Percentiles rank a stretch among this genome's conserved stretches.
These are phyloP conservation scores for Salvia sclarea DNA, from an alignment of 305 asterid genomes.

Conservation along the genomic window DNA sequence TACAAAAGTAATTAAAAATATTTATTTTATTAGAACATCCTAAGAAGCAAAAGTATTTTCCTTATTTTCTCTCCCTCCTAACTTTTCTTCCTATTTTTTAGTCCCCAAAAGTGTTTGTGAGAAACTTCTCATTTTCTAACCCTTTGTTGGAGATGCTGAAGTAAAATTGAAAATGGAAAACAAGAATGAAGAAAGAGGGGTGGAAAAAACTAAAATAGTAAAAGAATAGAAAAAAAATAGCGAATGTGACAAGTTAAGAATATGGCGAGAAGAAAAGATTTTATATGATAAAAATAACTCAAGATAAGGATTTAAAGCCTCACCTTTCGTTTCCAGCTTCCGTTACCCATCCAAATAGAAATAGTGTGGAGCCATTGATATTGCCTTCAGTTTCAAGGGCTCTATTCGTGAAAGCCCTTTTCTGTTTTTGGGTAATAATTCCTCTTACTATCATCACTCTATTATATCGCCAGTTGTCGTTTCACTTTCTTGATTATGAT, in stretches of 20 bases:
- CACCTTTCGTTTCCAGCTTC: slow-evolving; percentile 30
- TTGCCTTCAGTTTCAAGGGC: not conserved
- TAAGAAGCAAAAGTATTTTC: no score
- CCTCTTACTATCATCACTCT: not conserved
- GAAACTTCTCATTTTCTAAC: no score
- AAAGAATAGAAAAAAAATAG: no score
- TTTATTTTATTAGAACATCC: no score
- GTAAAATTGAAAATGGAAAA: no score
- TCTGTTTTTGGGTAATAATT: slow-evolving; percentile 9
- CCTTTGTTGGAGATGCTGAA: no score
- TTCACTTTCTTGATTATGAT: not conserved
- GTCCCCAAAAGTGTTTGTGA: no score
- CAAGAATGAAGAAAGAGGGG: not conserved
- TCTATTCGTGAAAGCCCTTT: slow-evolving; percentile 11
- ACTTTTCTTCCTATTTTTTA: no score
- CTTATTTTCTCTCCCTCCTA: no score
- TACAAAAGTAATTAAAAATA: no score
- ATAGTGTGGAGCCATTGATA: slow-evolving; percentile 6
- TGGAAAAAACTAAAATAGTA: not conserved
- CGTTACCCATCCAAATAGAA: slow-evolving; percentile 8
- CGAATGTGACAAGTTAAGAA: not conserved
- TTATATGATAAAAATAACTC: not conserved
- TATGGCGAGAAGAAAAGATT: not conserved
- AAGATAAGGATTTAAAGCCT: slow-evolving; percentile 32
- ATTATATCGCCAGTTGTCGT: not conserved